Evolutionary conservation across 306 rosid genomes (phyloP).

Genomic region (Rosa multiflora): DNA sequence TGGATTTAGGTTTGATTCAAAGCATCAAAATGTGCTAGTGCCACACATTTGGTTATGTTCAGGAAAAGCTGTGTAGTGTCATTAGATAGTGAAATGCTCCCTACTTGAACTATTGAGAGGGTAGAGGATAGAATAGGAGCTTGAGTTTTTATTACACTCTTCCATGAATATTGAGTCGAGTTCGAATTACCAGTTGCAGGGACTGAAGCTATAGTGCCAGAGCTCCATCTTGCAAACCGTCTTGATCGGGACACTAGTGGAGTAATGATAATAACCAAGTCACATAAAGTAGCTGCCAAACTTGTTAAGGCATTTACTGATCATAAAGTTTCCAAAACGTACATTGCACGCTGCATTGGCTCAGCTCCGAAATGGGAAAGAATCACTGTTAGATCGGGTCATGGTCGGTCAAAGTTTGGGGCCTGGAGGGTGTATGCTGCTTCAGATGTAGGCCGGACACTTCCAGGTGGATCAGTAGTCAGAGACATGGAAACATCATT

Average conservation of each 20-base stretch:
- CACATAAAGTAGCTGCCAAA: slow-evolving; percentile 75
- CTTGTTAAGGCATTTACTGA: slow-evolving; percentile 80
- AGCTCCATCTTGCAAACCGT: slow-evolving; percentile 86
- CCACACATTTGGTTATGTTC: not conserved
- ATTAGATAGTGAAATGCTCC: not conserved
- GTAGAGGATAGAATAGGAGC: not conserved
- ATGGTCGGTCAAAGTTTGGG: slow-evolving; percentile 88
- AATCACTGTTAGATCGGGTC: slow-evolving; percentile 68
- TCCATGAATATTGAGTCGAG: slow-evolving; percentile 9
- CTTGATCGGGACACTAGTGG: slow-evolving; percentile 93
- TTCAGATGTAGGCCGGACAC: slow-evolving; percentile 62
- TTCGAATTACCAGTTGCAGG: slow-evolving; percentile 30
- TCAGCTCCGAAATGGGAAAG: slow-evolving; percentile 58
- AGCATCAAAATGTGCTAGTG: not conserved
- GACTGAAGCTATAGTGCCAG: slow-evolving; percentile 25
- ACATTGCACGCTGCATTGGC: slow-evolving; percentile 68
- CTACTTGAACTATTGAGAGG: not conserved
- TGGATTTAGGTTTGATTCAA: not conserved
- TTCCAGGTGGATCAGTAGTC: slow-evolving; percentile 85
- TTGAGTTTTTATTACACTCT: not conserved
- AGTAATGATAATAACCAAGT: slow-evolving; percentile 71
- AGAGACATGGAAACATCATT: slow-evolving; percentile 84
- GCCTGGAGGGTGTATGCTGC: slow-evolving; percentile 82
- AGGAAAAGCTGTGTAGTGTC: not conserved
- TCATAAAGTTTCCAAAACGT: slow-evolving; percentile 70